phyloP scores from a whole-genome alignment of 2,329 filamentous ascomycete species.

The Phialophora tarda region DNA sequence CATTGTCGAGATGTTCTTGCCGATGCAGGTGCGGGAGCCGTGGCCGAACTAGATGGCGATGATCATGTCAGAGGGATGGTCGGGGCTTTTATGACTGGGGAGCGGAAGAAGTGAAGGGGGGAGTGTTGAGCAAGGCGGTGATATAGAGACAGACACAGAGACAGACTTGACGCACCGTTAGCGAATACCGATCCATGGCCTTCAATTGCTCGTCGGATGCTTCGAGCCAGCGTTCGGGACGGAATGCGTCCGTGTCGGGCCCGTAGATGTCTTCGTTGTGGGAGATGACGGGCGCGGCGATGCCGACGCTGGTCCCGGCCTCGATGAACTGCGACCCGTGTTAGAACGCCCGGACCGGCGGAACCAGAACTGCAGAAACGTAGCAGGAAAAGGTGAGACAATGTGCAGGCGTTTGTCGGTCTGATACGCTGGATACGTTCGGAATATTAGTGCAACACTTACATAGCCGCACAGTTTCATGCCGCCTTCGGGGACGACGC shows the following conservation, averaged over 20 bases:
- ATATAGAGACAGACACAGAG: neutral
- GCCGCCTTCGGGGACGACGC: slow-evolving; percentile 40
- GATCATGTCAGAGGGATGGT: neutral
- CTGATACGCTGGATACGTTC: too few relatives aligned
- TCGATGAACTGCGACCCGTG: slow-evolving; percentile 13
- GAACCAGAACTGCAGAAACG: too few relatives aligned
- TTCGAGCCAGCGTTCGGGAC: slow-evolving; percentile 54
- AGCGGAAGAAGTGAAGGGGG: too few relatives aligned
- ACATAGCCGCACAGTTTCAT: slow-evolving; percentile 33
- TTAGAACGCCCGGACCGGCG: too few relatives aligned
- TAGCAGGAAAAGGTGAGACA: too few relatives aligned
- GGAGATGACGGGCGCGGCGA: slow-evolving; percentile 32
- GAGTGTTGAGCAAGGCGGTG: too few relatives aligned
- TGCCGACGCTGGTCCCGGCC: slow-evolving; percentile 38
- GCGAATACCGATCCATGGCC: slow-evolving; percentile 3
- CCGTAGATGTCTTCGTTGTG: slow-evolving; percentile 32
- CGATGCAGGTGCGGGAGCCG: slow-evolving; percentile 43
- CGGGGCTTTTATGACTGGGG: too few relatives aligned
- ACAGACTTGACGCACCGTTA: slow-evolving; percentile 17
- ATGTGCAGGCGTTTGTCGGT: too few relatives aligned
- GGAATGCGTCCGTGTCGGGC: slow-evolving; percentile 41
- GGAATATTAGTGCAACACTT: too few relatives aligned
- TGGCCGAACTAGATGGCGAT: slow-evolving; percentile 51
- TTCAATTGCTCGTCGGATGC: slow-evolving; percentile 44
- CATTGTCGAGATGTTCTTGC: slow-evolving; percentile 27